Conservation (phyloP, 257 asterid species). For the Solanum clarkiae region DNA sequence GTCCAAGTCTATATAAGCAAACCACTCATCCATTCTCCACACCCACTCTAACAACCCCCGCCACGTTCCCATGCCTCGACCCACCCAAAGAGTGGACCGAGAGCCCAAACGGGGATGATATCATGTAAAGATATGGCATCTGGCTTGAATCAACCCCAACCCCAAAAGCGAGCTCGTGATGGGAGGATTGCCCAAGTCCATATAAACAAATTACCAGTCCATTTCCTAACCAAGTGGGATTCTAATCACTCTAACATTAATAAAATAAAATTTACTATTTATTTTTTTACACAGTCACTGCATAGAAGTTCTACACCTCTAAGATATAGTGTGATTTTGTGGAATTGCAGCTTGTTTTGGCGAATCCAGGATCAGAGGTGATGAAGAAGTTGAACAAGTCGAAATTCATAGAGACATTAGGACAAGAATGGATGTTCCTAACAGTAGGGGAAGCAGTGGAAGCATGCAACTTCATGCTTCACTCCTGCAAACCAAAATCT, state of each 20-base stretch:
- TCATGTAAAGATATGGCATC: background rate
- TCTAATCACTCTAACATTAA: background rate
- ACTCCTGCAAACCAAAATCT: slow-evolving; percentile 34
- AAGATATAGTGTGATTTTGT: background rate
- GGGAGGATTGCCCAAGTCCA: background rate
- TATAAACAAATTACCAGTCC: background rate
- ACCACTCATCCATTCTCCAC: background rate
- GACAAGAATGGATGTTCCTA: slow-evolving; percentile 76
- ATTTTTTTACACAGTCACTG: background rate
- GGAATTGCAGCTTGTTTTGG: slow-evolving; percentile 46
- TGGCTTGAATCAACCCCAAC: background rate
- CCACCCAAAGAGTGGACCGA: no score
- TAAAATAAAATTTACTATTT: background rate
- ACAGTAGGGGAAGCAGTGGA: slow-evolving; percentile 91
- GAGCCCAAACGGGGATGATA: background rate
- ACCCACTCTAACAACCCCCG: background rate
- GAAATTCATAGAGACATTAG: slow-evolving; percentile 54
- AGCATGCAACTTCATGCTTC: slow-evolving; percentile 79
- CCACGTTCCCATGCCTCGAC: no score
- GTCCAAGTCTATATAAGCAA: background rate
- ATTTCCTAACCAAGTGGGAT: background rate
- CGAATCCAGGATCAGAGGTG: slow-evolving; percentile 78
- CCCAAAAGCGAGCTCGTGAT: background rate
- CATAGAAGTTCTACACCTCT: background rate
- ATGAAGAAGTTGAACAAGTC: slow-evolving; percentile 85